These are phyloP conservation scores for Diaporthe eres DNA, from an alignment of 2,329 filamentous ascomycete genomes.

Conservation along the genomic window DNA sequence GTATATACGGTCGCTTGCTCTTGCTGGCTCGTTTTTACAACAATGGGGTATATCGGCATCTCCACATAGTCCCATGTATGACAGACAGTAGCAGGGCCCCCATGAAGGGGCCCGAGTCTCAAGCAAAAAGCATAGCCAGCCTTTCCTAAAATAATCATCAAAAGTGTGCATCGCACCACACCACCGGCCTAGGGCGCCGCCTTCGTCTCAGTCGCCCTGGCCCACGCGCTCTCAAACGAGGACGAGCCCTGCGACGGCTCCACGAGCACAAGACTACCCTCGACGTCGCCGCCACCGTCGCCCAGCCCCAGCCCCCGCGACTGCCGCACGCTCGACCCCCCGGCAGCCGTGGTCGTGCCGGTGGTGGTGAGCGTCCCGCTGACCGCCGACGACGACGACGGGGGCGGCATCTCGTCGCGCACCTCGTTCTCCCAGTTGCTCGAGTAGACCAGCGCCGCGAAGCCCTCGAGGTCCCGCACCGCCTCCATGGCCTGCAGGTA, in stretches of 20 bases:
- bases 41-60: conserved; percentile 37
- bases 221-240: conserved; percentile 79
- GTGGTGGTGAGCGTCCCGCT: not conserved
- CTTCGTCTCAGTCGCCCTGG: conserved; percentile 68
- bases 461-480: conserved; percentile 83
- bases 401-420: conserved; percentile 60
- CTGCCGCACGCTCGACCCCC: conserved; percentile 43
- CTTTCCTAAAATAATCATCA: not conserved
- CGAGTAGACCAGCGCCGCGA: conserved; percentile 88
- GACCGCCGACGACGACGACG: conserved; percentile 45
- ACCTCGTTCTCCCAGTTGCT: conserved; percentile 84
- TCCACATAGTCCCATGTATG: not conserved
- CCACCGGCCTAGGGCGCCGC: conserved; percentile 34
- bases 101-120: no score
- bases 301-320: conserved; percentile 46
- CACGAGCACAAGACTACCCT: conserved; percentile 69
- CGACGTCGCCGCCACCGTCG: conserved; percentile 47
- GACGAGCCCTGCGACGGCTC: conserved; percentile 56
- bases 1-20: conserved; percentile 12
- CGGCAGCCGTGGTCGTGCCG: conserved; percentile 5
- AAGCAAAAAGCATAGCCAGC: not conserved
- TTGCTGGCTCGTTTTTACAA: not conserved
- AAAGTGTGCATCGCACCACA: conserved; percentile 5
- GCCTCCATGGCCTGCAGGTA: conserved; percentile 82
- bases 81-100: not conserved